Evolutionary conservation across 1,139 yeast species (phyloP).

Genomic region (Blastobotrys apis): DNA sequence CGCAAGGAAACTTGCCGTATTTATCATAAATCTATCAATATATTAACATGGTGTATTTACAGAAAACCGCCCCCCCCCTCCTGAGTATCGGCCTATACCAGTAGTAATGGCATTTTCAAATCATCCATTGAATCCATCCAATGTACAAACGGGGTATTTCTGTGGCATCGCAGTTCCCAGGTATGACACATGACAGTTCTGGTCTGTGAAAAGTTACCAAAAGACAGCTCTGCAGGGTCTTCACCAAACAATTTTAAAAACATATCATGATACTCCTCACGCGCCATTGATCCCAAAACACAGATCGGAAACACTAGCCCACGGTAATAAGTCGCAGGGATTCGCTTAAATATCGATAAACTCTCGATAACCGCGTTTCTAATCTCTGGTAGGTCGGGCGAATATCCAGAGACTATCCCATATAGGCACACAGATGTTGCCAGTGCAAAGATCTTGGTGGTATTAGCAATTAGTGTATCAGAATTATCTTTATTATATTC

Average conservation of each 20-base stretch:
- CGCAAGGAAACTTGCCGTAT: too few relatives aligned
- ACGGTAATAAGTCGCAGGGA: background rate
- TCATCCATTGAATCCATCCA: conserved; percentile 2
- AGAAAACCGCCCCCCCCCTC: too few relatives aligned
- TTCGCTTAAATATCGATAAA: background rate
- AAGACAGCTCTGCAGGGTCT: background rate
- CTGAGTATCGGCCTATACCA: too few relatives aligned
- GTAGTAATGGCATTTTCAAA: background rate
- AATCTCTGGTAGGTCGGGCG: conserved; percentile 1
- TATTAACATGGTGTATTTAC: too few relatives aligned
- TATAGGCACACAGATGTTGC: background rate
- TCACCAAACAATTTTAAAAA: background rate
- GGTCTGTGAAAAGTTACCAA: conserved; percentile 3
- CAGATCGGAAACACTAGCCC: conserved; percentile 4
- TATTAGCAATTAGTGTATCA: background rate
- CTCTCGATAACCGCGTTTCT: background rate
- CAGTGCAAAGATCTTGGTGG: background rate
- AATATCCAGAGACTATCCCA: conserved; percentile 1
- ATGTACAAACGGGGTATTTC: background rate
- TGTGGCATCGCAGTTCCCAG: background rate
- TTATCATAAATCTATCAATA: too few relatives aligned
- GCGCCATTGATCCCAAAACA: conserved; percentile 1
- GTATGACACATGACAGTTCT: background rate
- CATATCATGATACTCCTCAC: background rate
- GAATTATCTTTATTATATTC: background rate